Evolutionary conservation across 306 rosid genomes (phyloP).

Genomic region (Pterocarpus santalinus): DNA sequence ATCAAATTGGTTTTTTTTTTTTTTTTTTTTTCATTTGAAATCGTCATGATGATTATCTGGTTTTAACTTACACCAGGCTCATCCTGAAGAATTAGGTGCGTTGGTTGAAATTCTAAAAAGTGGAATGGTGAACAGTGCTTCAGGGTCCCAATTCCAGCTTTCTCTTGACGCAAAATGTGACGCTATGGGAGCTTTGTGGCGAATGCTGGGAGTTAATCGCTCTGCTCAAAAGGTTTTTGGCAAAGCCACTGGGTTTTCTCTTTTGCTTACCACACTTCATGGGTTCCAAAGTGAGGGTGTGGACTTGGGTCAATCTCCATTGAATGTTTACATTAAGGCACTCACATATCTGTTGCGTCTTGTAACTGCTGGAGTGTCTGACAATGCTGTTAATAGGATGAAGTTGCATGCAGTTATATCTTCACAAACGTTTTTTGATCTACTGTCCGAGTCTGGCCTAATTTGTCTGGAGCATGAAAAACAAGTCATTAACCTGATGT

Average conservation of each 20-base stretch:
- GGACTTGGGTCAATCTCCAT: constrained; percentile 61
- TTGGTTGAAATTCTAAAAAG: constrained; percentile 94
- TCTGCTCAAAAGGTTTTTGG: constrained; percentile 91
- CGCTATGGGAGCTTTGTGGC: constrained; percentile 92
- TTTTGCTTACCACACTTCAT: constrained; percentile 93
- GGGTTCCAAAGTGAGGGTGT: constrained; percentile 86
- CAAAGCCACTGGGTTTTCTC: constrained; percentile 97
- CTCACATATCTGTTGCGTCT: constrained; percentile 79
- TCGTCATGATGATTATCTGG: constrained; percentile 42
- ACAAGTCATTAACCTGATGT: constrained; percentile 90
- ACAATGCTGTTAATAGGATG: constrained; percentile 81
- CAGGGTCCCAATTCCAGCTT: constrained; percentile 86
- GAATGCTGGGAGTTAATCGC: constrained; percentile 82
- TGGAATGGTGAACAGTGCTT: constrained; percentile 89
- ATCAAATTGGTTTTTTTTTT: neutral
- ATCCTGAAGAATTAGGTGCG: constrained; percentile 89
- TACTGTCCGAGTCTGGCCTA: constrained; percentile 91
- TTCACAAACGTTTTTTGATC: constrained; percentile 92
- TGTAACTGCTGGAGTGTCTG: constrained; percentile 85
- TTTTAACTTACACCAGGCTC: constrained; percentile 69
- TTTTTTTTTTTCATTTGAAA: constrained; percentile 37
- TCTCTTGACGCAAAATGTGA: constrained; percentile 92
- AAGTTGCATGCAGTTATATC: constrained; percentile 79
- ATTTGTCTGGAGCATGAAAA: constrained; percentile 87
- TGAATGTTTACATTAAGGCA: constrained; percentile 67